phyloP scores from a whole-genome alignment of 108 stramenopile genomes.

The Cylindrotheca fusiformis region DNA sequence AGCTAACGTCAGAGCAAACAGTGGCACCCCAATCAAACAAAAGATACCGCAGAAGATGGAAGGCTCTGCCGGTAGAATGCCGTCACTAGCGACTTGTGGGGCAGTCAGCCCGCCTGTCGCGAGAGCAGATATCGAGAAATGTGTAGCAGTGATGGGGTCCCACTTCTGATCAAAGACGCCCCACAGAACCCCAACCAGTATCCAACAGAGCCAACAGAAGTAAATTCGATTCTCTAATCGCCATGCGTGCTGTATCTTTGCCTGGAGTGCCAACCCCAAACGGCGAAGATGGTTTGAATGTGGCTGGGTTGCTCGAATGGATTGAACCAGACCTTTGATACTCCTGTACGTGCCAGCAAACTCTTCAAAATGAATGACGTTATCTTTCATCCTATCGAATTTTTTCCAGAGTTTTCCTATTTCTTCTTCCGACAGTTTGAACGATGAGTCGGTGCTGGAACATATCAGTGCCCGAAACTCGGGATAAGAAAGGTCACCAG shows the following conservation, averaged over 20 bases:
- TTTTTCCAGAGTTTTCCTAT: slow-evolving; percentile 30
- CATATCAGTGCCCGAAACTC: slow-evolving; percentile 36
- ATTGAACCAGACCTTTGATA: slow-evolving; percentile 17
- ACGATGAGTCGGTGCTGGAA: slow-evolving; percentile 3
- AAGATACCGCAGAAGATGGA: slow-evolving; percentile 64
- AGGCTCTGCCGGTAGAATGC: slow-evolving; percentile 49
- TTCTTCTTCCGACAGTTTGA: slow-evolving; percentile 24
- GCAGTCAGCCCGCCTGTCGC: slow-evolving; percentile 73
- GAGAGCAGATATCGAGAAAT: slow-evolving; percentile 69
- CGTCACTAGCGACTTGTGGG: slow-evolving; percentile 47
- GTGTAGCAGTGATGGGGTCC: slow-evolving; percentile 65
- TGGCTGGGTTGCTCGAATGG: not conserved
- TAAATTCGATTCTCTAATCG: slow-evolving; percentile 44
- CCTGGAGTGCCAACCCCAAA: no score
- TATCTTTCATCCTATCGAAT: slow-evolving; percentile 36
- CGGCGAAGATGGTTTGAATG: not conserved
- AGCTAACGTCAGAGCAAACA: slow-evolving; percentile 64
- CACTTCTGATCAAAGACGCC: slow-evolving; percentile 51
- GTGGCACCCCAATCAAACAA: slow-evolving; percentile 65
- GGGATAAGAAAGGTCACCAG: slow-evolving; percentile 29
- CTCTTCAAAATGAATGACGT: slow-evolving; percentile 34
- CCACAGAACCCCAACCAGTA: slow-evolving; percentile 46
- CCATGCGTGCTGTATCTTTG: slow-evolving; percentile 12
- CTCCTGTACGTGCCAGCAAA: slow-evolving; percentile 33
- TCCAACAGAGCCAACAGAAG: slow-evolving; percentile 44